A percentile compares a stretch with the other conserved stretches of the same genome.
Evolutionary conservation across 1,284 basidiomycete species (phyloP).

Genomic region (Sporisorium reilianum): DNA sequence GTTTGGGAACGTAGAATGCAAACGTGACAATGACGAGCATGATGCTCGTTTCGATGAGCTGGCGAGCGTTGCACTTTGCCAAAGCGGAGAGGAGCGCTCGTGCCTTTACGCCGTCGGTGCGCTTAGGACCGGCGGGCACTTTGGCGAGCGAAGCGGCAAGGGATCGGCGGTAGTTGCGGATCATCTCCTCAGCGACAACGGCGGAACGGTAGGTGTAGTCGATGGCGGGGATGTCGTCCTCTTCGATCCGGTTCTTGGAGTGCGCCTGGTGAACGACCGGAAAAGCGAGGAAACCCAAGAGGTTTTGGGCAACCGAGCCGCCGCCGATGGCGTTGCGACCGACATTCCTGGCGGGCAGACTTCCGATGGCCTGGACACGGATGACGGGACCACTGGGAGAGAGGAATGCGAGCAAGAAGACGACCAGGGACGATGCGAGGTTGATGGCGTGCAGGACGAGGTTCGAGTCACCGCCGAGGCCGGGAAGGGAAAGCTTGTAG

Average conservation of each 20-base stretch:
- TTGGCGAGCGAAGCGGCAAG: conserved; percentile 16
- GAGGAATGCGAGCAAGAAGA: conserved; percentile 14
- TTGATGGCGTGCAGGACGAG: conserved; percentile 11
- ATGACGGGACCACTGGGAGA: conserved; percentile 19
- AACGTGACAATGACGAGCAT: conserved; percentile 30
- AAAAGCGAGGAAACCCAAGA: conserved; percentile 22
- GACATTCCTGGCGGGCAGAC: neutral
- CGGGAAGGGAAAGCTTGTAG: conserved; percentile 9
- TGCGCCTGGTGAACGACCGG: conserved; percentile 21
- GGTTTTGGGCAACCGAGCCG: conserved; percentile 19
- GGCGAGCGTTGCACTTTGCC: conserved; percentile 19
- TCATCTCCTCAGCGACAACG: conserved; percentile 26
- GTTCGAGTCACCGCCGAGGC: conserved; percentile 5
- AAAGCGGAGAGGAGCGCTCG: conserved; percentile 19
- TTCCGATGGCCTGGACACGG: conserved; percentile 7
- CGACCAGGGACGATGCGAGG: neutral
- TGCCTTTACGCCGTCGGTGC: conserved; percentile 13
- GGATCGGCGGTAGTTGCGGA: conserved; percentile 18
- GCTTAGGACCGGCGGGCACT: neutral
- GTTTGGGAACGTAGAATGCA: conserved; percentile 35
- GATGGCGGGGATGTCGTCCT: conserved; percentile 30
- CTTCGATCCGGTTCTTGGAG: conserved; percentile 3
- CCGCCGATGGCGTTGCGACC: conserved; percentile 19
- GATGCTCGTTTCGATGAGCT: conserved; percentile 1
- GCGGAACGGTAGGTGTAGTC: conserved; percentile 26